Evolutionary conservation across 176 grass and related monocot genomes (phyloP).

Genomic region (Carex parvula): DNA sequence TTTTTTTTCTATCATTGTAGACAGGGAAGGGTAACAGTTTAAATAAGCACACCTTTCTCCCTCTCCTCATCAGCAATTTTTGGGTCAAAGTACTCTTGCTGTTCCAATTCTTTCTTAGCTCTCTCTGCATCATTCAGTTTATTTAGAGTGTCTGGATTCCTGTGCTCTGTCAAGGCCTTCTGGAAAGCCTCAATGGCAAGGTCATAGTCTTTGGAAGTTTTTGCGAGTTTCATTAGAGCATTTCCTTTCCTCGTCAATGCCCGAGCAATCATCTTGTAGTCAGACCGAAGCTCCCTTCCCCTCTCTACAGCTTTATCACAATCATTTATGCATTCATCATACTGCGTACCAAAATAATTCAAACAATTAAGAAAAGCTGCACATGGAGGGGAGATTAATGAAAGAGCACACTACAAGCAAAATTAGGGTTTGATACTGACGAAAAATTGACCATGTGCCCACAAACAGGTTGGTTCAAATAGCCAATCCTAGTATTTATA

Average conservation of each 20-base stretch:
- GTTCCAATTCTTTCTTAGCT: conserved; percentile 93
- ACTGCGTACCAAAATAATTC: conserved; percentile 32
- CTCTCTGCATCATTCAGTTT: conserved; percentile 87
- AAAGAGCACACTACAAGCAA: background rate
- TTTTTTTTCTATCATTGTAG: background rate
- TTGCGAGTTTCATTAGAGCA: conserved; percentile 73
- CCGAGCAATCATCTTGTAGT: conserved; percentile 94
- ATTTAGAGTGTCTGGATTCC: conserved; percentile 92
- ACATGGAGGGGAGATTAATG: background rate
- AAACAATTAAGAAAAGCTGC: background rate
- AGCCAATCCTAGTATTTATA: background rate
- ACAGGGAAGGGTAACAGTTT: background rate
- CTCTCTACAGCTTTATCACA: conserved; percentile 94
- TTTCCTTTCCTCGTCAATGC: conserved; percentile 99
- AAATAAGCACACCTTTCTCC: conserved; percentile 70
- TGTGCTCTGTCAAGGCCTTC: conserved; percentile 94
- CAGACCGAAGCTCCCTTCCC: conserved; percentile 89
- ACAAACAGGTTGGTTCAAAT: background rate
- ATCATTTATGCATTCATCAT: conserved; percentile 92
- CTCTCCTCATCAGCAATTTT: conserved; percentile 85
- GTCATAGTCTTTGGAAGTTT: conserved; percentile 82
- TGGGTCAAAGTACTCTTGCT: conserved; percentile 92
- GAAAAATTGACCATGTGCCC: background rate
- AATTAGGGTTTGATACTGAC: background rate
- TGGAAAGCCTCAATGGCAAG: conserved; percentile 78